Base-by-base conservation (phyloP, 2,329 filamentous ascomycete genomes). In the Ophiostoma populinum region DNA sequence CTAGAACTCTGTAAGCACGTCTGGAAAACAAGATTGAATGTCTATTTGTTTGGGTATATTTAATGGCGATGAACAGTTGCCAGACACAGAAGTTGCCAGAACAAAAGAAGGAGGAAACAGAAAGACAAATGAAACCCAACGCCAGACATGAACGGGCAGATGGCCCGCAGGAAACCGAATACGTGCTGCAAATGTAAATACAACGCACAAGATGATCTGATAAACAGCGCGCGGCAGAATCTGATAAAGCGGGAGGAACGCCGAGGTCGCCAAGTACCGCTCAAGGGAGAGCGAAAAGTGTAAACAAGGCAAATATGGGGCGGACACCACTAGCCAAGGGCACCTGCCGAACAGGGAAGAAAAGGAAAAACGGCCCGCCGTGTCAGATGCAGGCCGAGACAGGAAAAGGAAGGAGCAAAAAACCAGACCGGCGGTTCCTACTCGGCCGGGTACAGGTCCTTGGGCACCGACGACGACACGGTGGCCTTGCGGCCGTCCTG, bases 401-500 rank as follows among this genome's bases (percentile, higher is more conserved):
- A 7, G 11, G 15, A 29, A 12, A 12, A 11, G 17, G n/a, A 17
- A 13, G 12, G 3, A 21, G 7, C 18, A 9, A 21, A 20, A 15
- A 16, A 20, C 13, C 10, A 35, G 22, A 17, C 17, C 11, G 21
- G 21, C 15, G 7, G 18, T 12, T 13, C 24, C 28, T 38, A 36
- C 34, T 36, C 33, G 11, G 22, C 11, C 32, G 27, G 26, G 11
- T 49, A 45, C 40, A 58, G 39, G 36, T 54, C 53, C 41, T 56
- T 54, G 5, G 48, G 47, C 10, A 56, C 18, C 11, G 22, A 29
- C 25, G 12, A 24, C 18, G 24, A 7, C 10, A 17, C 19, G 9
- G 18, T n/a, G 7, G 20, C 21, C 13, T n/a, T 6, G 2, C 17
- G 25, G 13, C 20, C 11, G n/a, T 27, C 45, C 45, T 27, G 21